A percentile compares a stretch with the other conserved stretches of the same genome.
These are phyloP conservation scores for Eragrostis curvula DNA, from an alignment of 176 grass and related monocot genomes.

Conservation along the genomic window DNA sequence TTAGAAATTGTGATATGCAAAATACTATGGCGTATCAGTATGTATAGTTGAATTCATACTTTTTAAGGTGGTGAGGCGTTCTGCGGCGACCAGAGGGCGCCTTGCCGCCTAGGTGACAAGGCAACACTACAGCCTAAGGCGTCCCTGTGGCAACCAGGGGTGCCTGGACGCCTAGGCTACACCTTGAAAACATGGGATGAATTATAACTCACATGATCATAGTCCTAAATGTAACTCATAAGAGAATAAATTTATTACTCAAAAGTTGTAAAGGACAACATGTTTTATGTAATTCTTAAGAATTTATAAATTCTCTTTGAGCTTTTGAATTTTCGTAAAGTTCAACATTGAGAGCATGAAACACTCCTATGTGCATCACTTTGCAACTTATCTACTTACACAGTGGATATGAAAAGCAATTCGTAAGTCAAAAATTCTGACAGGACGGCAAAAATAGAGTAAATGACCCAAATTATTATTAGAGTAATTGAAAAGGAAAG, in stretches of 20 bases:
- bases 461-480: not conserved
- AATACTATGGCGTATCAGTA: not conserved
- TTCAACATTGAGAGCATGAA: not conserved
- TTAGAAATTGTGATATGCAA: not conserved
- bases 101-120: too few species aligned
- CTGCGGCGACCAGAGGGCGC: too few species aligned
- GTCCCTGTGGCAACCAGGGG: too few species aligned
- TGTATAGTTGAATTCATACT: not conserved
- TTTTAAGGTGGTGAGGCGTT: too few species aligned
- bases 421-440: not conserved
- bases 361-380: not conserved
- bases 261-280: not conserved
- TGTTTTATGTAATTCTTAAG: not conserved
- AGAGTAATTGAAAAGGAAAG: conserved; percentile 1
- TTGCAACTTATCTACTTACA: conserved; percentile 1
- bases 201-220: conserved; percentile 7
- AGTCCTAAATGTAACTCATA: not conserved
- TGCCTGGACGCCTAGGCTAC: too few species aligned
- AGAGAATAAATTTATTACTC: not conserved
- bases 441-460: not conserved
- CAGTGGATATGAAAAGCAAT: not conserved
- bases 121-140: too few species aligned
- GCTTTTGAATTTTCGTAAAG: not conserved
- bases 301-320: not conserved
- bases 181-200: too few species aligned